Base-by-base conservation (phyloP, 495 filamentous ascomycete species). In the Niebla homalea region DNA sequence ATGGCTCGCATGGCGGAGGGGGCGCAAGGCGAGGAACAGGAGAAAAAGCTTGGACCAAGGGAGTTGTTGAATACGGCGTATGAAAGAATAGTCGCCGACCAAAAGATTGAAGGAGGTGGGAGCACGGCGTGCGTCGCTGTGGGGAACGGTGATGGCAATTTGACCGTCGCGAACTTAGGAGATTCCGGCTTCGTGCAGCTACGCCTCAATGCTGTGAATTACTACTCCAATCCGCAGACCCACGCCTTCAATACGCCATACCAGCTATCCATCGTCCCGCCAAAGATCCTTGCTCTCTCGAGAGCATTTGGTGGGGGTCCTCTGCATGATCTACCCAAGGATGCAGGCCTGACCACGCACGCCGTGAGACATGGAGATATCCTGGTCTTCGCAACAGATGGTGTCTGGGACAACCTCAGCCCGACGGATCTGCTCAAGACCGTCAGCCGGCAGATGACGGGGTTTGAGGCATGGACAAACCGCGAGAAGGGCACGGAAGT, bases 241-340 rank as follows among this genome's bases (percentile, higher is more conserved):
- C 93, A 98, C 63, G 87, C 84, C 20, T 98, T 98, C 72, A 98
- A 98, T 66, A 96, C 90, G 0, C 92, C 92, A 2, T 97, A 83
- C 65, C 92, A 98, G 66, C 78, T 98, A 18, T 88, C 87, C 53
- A 79, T 94, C 52, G 81, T 95, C 36, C 90, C 92, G 5, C 75
- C 82, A 8, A 78, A 75, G 56, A 80, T 94, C 69, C 75, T 85
- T 40, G 72, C 74, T 5, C 84, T 89, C 57, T 79, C 84, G 15
- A 77, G 76, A 19, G 71, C 83, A 37, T 96, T 93, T 58, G 90
- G 89, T 14, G 87, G 88, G n/a, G 70, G 71, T 2, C 83, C 80
- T 52, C 70, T 93, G 11, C 76, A 78, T 58, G 92, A 98, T 64
- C 73, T 80, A 54, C 92, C 92, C 15, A 73, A 73, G 41, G 90